These are phyloP conservation scores for Ogataea allantospora DNA, from an alignment of 805 yeast species.

Conservation along the genomic window DNA sequence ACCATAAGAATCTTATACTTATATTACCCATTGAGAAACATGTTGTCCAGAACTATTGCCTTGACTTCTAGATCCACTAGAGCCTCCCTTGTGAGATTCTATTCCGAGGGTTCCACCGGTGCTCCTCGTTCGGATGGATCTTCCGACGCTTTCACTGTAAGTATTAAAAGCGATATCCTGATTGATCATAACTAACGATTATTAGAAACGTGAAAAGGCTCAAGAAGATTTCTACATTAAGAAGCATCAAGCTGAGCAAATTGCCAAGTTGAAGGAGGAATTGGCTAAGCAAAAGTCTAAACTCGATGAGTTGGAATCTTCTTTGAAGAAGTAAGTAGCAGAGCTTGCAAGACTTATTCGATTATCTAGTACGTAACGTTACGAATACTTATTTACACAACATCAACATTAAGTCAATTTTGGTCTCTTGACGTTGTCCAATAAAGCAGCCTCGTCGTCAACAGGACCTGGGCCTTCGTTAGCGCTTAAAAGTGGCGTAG, in stretches of 20 bases:
- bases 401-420: conserved; percentile 22
- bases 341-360: neutral
- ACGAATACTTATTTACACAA: conserved; percentile 7
- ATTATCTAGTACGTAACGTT: conserved; percentile 14
- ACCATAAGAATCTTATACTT: conserved; percentile 1
- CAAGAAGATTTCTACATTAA: conserved; percentile 82
- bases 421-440: conserved; percentile 35
- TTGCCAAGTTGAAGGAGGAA: conserved; percentile 71
- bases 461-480: conserved; percentile 30
- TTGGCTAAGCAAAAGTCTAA: conserved; percentile 71
- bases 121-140: conserved; percentile 52
- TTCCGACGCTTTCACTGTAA: conserved; percentile 59
- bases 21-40: conserved; percentile 7
- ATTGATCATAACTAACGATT: conserved; percentile 3
- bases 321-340: conserved; percentile 38
- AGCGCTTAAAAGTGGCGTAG: conserved; percentile 49
- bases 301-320: conserved; percentile 47
- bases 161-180: conserved; percentile 19
- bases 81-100: conserved; percentile 34
- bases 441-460: conserved; percentile 28
- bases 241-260: conserved; percentile 87
- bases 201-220: conserved; percentile 86
- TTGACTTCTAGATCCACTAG: conserved; percentile 32
- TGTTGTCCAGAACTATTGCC: conserved; percentile 39
- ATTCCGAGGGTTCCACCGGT: conserved; percentile 60